Conservation (phyloP, 2,329 filamentous ascomycete species). For the Ascochyta lentis region DNA sequence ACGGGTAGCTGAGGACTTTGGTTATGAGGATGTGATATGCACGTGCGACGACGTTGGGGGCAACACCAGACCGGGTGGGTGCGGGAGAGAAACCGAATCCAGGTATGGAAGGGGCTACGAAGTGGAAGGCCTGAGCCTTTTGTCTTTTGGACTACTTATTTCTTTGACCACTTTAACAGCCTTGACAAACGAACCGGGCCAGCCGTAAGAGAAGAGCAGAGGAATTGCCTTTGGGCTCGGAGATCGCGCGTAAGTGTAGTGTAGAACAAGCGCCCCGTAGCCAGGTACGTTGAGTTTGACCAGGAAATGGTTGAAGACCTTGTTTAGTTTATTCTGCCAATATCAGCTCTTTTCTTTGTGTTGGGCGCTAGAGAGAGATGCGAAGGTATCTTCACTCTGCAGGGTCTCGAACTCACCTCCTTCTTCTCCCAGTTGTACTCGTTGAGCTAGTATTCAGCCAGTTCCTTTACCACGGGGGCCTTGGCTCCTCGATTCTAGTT, state of each 20-base stretch:
- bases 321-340: neutral
- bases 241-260: slow-evolving; percentile 68
- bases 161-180: slow-evolving; percentile 65
- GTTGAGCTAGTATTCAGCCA: neutral
- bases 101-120: slow-evolving; percentile 61
- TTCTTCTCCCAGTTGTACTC: neutral
- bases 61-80: slow-evolving; percentile 61
- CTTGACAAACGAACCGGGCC: slow-evolving; percentile 74
- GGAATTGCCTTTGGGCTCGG: slow-evolving; percentile 63
- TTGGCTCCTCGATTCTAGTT: neutral
- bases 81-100: slow-evolving; percentile 62
- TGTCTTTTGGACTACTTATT: slow-evolving; percentile 40
- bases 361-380: too few species aligned
- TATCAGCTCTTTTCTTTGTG: neutral
- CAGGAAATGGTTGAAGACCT: neutral
- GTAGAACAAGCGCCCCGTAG: slow-evolving; percentile 32
- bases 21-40: slow-evolving; percentile 72
- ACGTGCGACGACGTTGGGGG: slow-evolving; percentile 65
- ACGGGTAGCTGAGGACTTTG: slow-evolving; percentile 64
- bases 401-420: neutral
- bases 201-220: slow-evolving; percentile 72
- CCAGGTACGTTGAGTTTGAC: neutral
- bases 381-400: too few species aligned
- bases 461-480: neutral
- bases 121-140: slow-evolving; percentile 57